These are phyloP conservation scores for Endocarpon pusillum DNA, from an alignment of 495 filamentous ascomycete species.

Conservation along the genomic window DNA sequence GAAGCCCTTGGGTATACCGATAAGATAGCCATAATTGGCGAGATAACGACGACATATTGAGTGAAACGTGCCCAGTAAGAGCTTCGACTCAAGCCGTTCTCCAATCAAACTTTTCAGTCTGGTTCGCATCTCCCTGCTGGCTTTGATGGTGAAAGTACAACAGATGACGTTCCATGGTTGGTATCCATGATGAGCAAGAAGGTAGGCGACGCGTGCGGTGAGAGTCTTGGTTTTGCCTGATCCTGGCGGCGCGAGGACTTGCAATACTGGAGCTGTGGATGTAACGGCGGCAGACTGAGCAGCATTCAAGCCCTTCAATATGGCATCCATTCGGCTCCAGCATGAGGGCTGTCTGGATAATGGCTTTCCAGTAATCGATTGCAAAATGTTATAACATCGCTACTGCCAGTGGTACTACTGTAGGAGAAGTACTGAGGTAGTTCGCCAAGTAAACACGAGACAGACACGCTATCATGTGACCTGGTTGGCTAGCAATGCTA, in stretches of 20 bases:
- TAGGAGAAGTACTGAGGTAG: constrained; percentile 4
- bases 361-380: background rate
- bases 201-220: constrained; percentile 83
- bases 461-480: constrained; percentile 11
- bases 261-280: constrained; percentile 58
- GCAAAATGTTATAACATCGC: background rate
- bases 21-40: constrained; percentile 66
- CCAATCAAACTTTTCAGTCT: constrained; percentile 66
- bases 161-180: constrained; percentile 87
- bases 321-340: constrained; percentile 26
- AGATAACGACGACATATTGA: constrained; percentile 82
- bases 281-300: constrained; percentile 78
- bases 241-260: constrained; percentile 76
- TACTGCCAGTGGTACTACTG: background rate
- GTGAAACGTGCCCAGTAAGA: constrained; percentile 92
- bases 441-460: constrained; percentile 1
- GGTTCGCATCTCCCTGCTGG: constrained; percentile 87
- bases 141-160: constrained; percentile 96
- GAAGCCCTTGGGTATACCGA: constrained; percentile 69
- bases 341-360: background rate
- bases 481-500: no score
- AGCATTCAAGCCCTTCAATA: constrained; percentile 63
- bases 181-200: constrained; percentile 62
- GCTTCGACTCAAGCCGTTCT: constrained; percentile 52
- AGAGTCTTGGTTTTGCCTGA: constrained; percentile 95